A percentile compares a stretch with the other conserved stretches of the same genome.
phyloP scores from a whole-genome alignment of 305 asterid species.

The Rubia occidens region DNA sequence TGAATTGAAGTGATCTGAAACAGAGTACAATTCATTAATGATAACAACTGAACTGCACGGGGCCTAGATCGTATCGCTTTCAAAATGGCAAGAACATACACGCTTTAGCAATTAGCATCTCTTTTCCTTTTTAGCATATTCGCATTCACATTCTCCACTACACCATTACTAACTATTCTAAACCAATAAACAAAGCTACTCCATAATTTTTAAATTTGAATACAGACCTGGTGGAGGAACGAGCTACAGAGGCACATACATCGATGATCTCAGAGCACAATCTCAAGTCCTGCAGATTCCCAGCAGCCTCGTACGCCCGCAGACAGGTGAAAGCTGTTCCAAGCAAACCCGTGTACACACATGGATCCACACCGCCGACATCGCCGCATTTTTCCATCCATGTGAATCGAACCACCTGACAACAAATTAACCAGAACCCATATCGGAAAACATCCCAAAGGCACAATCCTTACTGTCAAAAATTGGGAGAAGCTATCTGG shows the following conservation, averaged over 20 bases:
- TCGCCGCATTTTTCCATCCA: slow-evolving; percentile 32
- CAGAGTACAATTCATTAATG: neutral
- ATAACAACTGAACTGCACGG: neutral
- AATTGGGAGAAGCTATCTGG: neutral
- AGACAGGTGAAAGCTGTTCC: slow-evolving; percentile 70
- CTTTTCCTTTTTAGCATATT: neutral
- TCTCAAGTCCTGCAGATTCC: slow-evolving; percentile 42
- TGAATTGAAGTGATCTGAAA: no score
- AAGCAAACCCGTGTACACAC: slow-evolving; percentile 51
- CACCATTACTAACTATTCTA: neutral
- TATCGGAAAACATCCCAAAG: neutral
- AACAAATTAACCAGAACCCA: neutral
- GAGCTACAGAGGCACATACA: slow-evolving; percentile 37
- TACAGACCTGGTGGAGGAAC: slow-evolving; percentile 35
- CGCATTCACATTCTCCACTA: neutral
- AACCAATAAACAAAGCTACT: neutral
- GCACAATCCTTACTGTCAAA: neutral
- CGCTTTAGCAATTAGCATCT: slow-evolving; percentile 10
- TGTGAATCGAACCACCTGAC: slow-evolving; percentile 50
- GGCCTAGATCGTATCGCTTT: neutral
- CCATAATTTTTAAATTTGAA: neutral
- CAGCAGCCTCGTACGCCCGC: slow-evolving; percentile 59
- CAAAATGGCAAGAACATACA: neutral
- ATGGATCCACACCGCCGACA: slow-evolving; percentile 36
- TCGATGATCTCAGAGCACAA: slow-evolving; percentile 55